phyloP scores from a whole-genome alignment of 1,284 basidiomycete genomes.

The Ustilago curta region DNA sequence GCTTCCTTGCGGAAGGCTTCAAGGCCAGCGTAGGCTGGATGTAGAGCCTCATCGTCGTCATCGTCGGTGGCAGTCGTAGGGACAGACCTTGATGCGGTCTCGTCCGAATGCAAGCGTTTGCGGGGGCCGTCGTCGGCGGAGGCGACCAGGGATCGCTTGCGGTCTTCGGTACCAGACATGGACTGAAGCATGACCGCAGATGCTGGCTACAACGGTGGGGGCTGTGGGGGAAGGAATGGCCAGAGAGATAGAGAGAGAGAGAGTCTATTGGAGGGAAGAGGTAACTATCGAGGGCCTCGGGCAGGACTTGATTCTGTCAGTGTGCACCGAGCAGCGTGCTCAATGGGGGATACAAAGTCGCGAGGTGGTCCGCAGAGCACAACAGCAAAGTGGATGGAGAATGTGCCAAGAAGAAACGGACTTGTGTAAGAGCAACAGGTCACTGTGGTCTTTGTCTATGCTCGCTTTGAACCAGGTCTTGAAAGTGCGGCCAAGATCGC shows the following conservation, averaged over 20 bases:
- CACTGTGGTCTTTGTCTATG: not conserved
- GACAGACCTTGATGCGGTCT: constrained; percentile 15
- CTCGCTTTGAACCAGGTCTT: not conserved
- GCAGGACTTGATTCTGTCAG: not conserved
- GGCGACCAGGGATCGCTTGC: constrained; percentile 53
- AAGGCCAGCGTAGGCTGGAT: constrained; percentile 32
- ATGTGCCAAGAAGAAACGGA: not conserved
- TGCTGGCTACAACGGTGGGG: not conserved
- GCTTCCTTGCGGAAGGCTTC: constrained; percentile 65
- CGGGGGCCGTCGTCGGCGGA: constrained; percentile 32
- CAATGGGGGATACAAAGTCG: not conserved
- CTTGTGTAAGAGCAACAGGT: not conserved
- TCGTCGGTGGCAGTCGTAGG: constrained; percentile 35
- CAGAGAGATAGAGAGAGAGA: no score
- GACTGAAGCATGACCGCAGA: constrained; percentile 39
- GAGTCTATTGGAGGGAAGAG: not conserved
- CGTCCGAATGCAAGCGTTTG: constrained; percentile 48
- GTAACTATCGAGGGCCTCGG: not conserved
- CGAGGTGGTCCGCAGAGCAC: not conserved
- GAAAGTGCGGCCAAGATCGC: not conserved
- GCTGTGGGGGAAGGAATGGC: not conserved
- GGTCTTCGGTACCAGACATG: constrained; percentile 47
- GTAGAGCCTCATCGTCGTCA: constrained; percentile 37
- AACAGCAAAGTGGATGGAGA: constrained; percentile 4
- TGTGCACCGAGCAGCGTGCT: not conserved